phyloP scores from a whole-genome alignment of 441 rosid genomes.

The Francoa sonchifolia region DNA sequence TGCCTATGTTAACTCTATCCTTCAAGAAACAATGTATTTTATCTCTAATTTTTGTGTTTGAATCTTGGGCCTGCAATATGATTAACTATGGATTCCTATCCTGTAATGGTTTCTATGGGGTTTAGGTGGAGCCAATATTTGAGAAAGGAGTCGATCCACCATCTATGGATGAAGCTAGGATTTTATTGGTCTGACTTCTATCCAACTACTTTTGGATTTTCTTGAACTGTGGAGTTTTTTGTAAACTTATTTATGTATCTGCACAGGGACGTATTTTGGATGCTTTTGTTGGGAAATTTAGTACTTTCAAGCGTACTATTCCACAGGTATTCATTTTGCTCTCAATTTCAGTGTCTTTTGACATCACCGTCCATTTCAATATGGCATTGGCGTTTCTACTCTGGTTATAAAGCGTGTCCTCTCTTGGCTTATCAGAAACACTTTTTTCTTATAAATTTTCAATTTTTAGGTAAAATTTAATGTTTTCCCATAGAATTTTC shows the following conservation, averaged over 20 bases:
- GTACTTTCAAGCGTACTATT: conserved; percentile 83
- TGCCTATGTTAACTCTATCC: conserved; percentile 19
- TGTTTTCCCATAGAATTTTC: too few species aligned
- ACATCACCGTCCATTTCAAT: too few species aligned
- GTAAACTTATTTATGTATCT: conserved; percentile 11
- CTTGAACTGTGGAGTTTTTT: conserved; percentile 8
- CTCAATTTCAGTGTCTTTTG: too few species aligned
- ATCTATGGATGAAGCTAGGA: conserved; percentile 90
- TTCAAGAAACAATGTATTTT: background rate
- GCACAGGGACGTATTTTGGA: conserved; percentile 86
- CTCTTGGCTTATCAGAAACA: too few species aligned
- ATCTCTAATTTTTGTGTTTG: background rate
- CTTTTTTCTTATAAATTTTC: too few species aligned
- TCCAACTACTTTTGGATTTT: conserved; percentile 4
- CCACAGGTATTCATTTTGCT: conserved; percentile 65
- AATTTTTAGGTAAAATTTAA: too few species aligned
- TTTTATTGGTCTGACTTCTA: conserved; percentile 52
- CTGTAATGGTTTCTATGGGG: conserved; percentile 10
- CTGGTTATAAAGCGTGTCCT: too few species aligned
- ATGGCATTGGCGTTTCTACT: too few species aligned
- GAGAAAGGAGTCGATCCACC: conserved; percentile 91
- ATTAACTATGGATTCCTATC: conserved; percentile 5
- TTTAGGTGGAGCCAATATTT: conserved; percentile 93
- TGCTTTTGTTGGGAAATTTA: conserved; percentile 97
- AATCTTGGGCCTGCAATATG: conserved; percentile 12